phyloP scores from a whole-genome alignment of 2,329 filamentous ascomycete genomes.

The Stylonectria norvegica region DNA sequence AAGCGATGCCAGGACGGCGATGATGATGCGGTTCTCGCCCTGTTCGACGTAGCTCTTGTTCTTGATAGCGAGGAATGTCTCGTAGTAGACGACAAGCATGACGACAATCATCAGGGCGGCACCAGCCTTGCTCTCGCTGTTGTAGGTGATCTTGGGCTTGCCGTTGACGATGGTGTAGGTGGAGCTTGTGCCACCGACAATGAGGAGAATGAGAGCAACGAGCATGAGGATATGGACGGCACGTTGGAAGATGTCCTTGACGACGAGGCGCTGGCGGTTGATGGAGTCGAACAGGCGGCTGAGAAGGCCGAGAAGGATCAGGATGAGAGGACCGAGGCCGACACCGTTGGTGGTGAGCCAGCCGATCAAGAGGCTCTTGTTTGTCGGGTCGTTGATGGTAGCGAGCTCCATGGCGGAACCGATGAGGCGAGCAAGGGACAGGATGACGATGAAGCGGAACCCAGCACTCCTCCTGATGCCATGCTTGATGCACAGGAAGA shows the following conservation, averaged over 20 bases:
- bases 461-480: constrained; percentile 58
- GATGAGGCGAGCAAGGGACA: constrained; percentile 56
- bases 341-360: constrained; percentile 32
- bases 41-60: constrained; percentile 40
- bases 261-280: constrained; percentile 34
- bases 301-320: constrained; percentile 36
- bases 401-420: constrained; percentile 44
- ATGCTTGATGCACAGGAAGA: constrained; percentile 43
- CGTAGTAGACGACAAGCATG: constrained; percentile 39
- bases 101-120: constrained; percentile 33
- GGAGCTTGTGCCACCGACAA: constrained; percentile 31
- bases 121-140: constrained; percentile 26
- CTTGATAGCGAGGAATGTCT: constrained; percentile 37
- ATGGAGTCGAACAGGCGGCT: constrained; percentile 44
- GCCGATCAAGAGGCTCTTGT: constrained; percentile 31
- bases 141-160: constrained; percentile 26
- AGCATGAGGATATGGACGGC: constrained; percentile 42
- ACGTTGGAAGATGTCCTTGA: constrained; percentile 29
- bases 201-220: constrained; percentile 36
- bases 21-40: constrained; percentile 54
- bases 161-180: constrained; percentile 18
- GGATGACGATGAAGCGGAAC: constrained; percentile 58
- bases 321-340: constrained; percentile 45
- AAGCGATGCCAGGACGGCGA: constrained; percentile 35
- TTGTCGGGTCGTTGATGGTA: constrained; percentile 49